phyloP scores from a whole-genome alignment of 2,329 filamentous ascomycete genomes.

The Dothistroma pini region DNA sequence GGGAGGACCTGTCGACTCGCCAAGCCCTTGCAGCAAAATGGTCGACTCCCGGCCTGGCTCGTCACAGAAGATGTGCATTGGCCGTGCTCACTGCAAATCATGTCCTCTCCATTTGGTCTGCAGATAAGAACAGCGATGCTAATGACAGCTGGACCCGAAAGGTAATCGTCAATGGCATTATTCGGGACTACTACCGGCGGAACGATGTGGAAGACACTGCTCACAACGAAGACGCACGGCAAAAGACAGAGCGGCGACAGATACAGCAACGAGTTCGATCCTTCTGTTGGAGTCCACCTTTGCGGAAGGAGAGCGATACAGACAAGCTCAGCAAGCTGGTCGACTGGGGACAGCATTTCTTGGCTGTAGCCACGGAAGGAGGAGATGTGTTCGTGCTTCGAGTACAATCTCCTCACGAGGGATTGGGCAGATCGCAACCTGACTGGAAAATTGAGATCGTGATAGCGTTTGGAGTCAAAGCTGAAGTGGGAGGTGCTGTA shows the following conservation, averaged over 20 bases:
- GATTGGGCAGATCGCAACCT: slow-evolving; percentile 9
- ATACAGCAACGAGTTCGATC: slow-evolving; percentile 39
- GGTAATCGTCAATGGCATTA: slow-evolving; percentile 50
- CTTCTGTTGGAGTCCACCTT: slow-evolving; percentile 39
- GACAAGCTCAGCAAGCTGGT: slow-evolving; percentile 5
- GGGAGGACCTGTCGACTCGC: slow-evolving; percentile 56
- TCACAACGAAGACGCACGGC: slow-evolving; percentile 24
- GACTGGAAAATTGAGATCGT: slow-evolving; percentile 20
- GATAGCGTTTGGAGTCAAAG: neutral
- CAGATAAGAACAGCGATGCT: slow-evolving; percentile 41
- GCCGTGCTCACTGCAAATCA: slow-evolving; percentile 56
- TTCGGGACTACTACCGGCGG: slow-evolving; percentile 41
- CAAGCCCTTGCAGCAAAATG: slow-evolving; percentile 50
- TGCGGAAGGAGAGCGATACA: slow-evolving; percentile 12
- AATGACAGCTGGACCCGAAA: slow-evolving; percentile 51
- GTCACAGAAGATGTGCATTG: slow-evolving; percentile 52
- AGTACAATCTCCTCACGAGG: slow-evolving; percentile 39
- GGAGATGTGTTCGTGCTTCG: slow-evolving; percentile 39
- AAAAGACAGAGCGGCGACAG: slow-evolving; percentile 21
- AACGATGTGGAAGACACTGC: slow-evolving; percentile 29
- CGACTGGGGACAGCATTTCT: slow-evolving; percentile 24
- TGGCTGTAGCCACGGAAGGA: slow-evolving; percentile 42
- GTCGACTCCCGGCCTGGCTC: slow-evolving; percentile 55
- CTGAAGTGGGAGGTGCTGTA: neutral
- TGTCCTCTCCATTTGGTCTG: slow-evolving; percentile 55